Evolutionary conservation across 1,139 yeast genomes (phyloP).

Genomic region (Protomyces macrosporus): DNA sequence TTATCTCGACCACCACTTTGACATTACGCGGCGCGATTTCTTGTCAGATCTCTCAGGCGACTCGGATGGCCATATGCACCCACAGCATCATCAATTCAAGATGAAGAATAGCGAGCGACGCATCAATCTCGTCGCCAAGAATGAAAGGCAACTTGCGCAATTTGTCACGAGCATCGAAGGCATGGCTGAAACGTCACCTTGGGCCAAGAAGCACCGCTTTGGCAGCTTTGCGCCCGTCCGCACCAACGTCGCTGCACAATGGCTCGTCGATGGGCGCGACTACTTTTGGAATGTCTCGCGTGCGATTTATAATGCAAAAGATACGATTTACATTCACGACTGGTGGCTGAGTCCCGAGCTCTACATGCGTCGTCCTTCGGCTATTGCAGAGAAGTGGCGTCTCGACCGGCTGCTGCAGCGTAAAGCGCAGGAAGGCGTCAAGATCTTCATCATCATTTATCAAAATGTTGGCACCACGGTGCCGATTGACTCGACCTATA

Average conservation of each 20-base stretch:
- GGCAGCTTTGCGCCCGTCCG: constrained; percentile 90
- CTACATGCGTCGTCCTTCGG: constrained; percentile 86
- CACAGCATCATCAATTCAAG: constrained; percentile 35
- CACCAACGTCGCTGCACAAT: constrained; percentile 78
- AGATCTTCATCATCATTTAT: constrained; percentile 86
- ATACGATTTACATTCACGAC: constrained; percentile 89
- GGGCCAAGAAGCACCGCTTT: constrained; percentile 74
- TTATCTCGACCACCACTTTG: constrained; percentile 63
- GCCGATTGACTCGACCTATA: constrained; percentile 88
- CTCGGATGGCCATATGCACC: constrained; percentile 18
- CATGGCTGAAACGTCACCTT: constrained; percentile 63
- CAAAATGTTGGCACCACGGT: constrained; percentile 92
- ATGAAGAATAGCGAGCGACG: constrained; percentile 75
- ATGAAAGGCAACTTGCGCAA: constrained; percentile 60
- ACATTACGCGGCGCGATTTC: constrained; percentile 39
- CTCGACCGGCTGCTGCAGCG: constrained; percentile 80
- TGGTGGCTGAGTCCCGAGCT: constrained; percentile 99
- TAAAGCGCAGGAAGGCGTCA: constrained; percentile 92
- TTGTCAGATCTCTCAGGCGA: constrained; percentile 30
- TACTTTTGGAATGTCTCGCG: constrained; percentile 94
- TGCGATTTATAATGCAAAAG: constrained; percentile 89
- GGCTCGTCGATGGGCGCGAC: constrained; percentile 96
- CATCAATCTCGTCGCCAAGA: constrained; percentile 65
- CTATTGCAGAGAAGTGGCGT: constrained; percentile 92
- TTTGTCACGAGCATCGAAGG: constrained; percentile 73